Base-by-base conservation (phyloP, 768 basidiomycete species). In the Auriscalpium microsporum region DNA sequence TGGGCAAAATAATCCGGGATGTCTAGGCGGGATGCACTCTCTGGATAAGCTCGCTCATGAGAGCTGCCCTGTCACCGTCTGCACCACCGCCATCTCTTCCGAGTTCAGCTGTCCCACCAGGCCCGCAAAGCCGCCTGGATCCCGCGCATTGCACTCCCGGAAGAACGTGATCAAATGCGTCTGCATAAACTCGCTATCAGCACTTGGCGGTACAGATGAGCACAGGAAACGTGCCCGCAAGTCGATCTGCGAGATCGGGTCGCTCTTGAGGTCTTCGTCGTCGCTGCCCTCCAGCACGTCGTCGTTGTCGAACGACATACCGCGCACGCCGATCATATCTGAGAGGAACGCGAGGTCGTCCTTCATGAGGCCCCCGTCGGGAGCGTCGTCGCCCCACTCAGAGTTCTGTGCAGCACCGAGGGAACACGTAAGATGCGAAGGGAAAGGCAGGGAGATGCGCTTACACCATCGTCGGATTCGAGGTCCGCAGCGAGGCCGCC, bases 301-400 rank as follows among this genome's bases (percentile, higher is more conserved):
- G 62, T 91, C 88, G 58, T 85, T 87, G 63, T 90, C 89, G 62
- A 86, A 81, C 23, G 84, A 79, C 63, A 81, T 75, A 8, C 84
- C 87, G 49, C 80, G 83, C 1, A 84, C 82, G 10, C 87, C 85
- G 49, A 93, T 77, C 75, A 91, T 77, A 48, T 93, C 89, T 6
- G 92, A 92, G 38, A 96, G 72, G 74, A 84, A 90, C 21, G 84
- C 82, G 60, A 90, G 82, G 63, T 91, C 87, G n/a, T 89, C 87
- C 50, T 82, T 74, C 63, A 82, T 87, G 63, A 78, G 71, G 8
- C 73, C 72, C 63, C 81, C 78, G 49, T 81, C 72, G 48, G 78
- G 80, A 54, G 90, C 93, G 65, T 94, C 93, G 63, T 96, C 94
- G 10, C 82, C 79, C 95, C 95, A 98, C n/a, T 91, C 90, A 36